These are phyloP conservation scores for Mycena amicta DNA, from an alignment of 768 basidiomycete species.

Conservation along the genomic window DNA sequence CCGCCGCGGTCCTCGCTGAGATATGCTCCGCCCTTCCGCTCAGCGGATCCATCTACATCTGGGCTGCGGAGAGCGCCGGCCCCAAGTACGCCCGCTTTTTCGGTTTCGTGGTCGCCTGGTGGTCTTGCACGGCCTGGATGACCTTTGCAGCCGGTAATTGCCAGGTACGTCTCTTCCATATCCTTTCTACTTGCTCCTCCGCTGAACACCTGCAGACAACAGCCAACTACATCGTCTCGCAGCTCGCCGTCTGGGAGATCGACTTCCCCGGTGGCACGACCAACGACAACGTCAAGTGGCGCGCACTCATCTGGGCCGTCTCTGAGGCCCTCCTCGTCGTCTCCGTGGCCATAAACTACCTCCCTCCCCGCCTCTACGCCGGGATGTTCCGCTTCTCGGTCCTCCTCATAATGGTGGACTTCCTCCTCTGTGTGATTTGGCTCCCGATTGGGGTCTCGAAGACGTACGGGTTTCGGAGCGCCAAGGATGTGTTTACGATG, in stretches of 20 bases:
- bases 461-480: constrained; percentile 87
- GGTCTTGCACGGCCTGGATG: constrained; percentile 96
- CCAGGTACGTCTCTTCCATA: constrained; percentile 67
- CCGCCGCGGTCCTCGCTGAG: constrained; percentile 84
- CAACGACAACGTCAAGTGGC: constrained; percentile 79
- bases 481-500: constrained; percentile 81
- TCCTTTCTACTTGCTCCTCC: no score
- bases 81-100: constrained; percentile 84
- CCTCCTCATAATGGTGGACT: constrained; percentile 79
- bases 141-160: constrained; percentile 89
- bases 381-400: constrained; percentile 77
- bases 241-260: constrained; percentile 76
- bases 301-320: constrained; percentile 81
- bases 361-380: constrained; percentile 78
- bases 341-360: constrained; percentile 81
- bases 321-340: constrained; percentile 73
- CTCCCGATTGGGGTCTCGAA: constrained; percentile 87
- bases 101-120: constrained; percentile 91
- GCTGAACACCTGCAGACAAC: no score
- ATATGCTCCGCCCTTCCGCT: constrained; percentile 87
- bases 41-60: constrained; percentile 92
- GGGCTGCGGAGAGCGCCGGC: constrained; percentile 93
- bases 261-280: constrained; percentile 81
- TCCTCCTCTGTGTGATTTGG: constrained; percentile 88
- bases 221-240: constrained; percentile 88